A percentile compares a stretch with the other conserved stretches of the same genome.
These are phyloP conservation scores for Neonectria sp. DNA, from an alignment of 2,329 filamentous ascomycete species.

Conservation along the genomic window DNA sequence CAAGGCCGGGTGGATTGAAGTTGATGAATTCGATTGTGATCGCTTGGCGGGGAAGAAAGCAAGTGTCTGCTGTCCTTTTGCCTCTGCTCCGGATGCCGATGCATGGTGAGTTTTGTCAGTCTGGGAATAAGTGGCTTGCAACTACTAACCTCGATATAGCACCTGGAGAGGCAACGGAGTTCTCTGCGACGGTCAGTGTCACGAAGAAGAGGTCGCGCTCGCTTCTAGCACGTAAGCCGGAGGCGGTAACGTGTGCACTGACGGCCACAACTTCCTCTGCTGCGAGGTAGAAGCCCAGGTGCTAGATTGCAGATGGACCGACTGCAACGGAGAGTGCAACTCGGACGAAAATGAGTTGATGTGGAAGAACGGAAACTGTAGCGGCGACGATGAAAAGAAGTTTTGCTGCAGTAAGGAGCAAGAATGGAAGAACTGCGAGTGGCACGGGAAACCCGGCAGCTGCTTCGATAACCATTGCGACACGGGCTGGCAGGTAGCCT, in stretches of 20 bases:
- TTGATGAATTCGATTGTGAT: background rate
- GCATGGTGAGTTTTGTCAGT: conserved; percentile 39
- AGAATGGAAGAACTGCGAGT: conserved; percentile 52
- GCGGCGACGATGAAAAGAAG: conserved; percentile 40
- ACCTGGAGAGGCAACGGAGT: conserved; percentile 51
- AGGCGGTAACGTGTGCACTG: conserved; percentile 46
- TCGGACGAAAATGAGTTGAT: conserved; percentile 7
- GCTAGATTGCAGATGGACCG: conserved; percentile 14
- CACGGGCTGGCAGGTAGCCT: conserved; percentile 37
- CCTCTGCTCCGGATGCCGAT: conserved; percentile 47
- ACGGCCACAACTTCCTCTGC: conserved; percentile 50
- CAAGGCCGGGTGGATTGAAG: conserved; percentile 11
- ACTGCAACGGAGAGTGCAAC: conserved; percentile 12
- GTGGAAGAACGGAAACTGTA: conserved; percentile 28
- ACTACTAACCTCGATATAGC: background rate
- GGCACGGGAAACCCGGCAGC: conserved; percentile 52
- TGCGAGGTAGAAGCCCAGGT: conserved; percentile 39
- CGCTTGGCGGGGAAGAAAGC: conserved; percentile 33
- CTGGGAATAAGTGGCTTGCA: background rate
- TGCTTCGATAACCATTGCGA: conserved; percentile 54
- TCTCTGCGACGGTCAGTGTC: conserved; percentile 50
- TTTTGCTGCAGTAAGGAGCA: conserved; percentile 48
- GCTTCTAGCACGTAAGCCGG: conserved; percentile 49
- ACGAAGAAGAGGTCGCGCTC: conserved; percentile 50
- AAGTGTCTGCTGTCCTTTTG: conserved; percentile 51